Base-by-base conservation (phyloP, 305 asterid species). In the Rubia balearica region DNA sequence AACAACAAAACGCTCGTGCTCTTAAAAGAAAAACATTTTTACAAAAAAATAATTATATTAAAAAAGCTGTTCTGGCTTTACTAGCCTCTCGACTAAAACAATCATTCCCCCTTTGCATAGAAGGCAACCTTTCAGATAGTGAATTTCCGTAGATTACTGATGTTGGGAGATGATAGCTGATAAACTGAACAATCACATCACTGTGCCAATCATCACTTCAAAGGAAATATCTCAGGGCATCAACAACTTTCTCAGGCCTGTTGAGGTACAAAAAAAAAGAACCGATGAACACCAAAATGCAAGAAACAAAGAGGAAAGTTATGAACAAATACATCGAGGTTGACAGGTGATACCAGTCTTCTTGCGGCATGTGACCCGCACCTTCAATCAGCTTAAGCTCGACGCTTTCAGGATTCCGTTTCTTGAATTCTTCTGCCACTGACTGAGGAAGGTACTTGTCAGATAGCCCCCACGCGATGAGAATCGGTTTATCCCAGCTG, bases 341-440 rank as follows among this genome's bases (percentile, higher is more conserved):
- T 51, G 21, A 48, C n/a, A n/a, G n/a, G n/a, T n/a, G n/a, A 19
- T 93, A 93, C 98, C 97, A 93, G 82, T 93, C 98, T 81, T 90
- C 98, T 77, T 90, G 96, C 3, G 98, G 98, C 96, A 93, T 93
- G 77, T 93, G 98, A 60, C 98, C 97, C 13, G 98, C 98, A 24
- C 98, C 98, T 86, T 93, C 98, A 70, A 93, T 84, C 85, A 90
- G 72, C 78, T 86, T 86, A 61, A 90, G 87, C 80, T 86, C 78
- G 73, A 93, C 67, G 30, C 48, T 71, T 27, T 82, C 78, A 0
- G 94, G 83, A 81, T 90, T 93, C 75, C 79, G 82, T 76, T 80
- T 86, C 74, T 79, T 83, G 76, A 93, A 93, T 63, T 93, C 97
- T 73, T 89, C 94, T 7, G 98, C 97, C 68, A 87, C 86, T 21